Evolutionary conservation across 257 asterid species (phyloP), one percentile per base, ranked within the genome.

Genomic region (Plantago elongata): DNA sequence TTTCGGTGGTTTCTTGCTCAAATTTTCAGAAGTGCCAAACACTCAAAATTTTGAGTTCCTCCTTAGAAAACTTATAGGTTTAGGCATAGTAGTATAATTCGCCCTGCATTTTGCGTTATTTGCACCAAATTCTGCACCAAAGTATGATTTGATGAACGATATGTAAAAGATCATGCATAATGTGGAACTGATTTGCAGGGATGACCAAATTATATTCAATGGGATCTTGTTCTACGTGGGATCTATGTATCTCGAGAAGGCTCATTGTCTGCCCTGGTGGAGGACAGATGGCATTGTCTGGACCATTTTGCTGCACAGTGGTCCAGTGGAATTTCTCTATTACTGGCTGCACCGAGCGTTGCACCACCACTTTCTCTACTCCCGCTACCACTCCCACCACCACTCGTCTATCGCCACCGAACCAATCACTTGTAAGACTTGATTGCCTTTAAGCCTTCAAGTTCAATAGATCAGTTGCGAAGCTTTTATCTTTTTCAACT

Each of bases 371-470:
- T 86, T 66, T 14, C 87, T 91, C 43, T 91, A 91, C 73, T 79
- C 96, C 2, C 89, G 96, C 65, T 88, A 91, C 80, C 98, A 91
- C 45, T 80, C 87, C 51, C 98, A 91, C 72, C 98, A 91, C 77
- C 98, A 91, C 71, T 81, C 98, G 45, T 91, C 98, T 70, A 75
- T 91, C 18, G 98, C 68, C 61, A 91, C 98, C 4, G 96, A 85
- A 69, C 98, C 98, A 50, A 88, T 91, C 15, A 91, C 98, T 9
- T 88, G 98, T 91, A 77, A 70, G 83, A 16, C 3, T 11, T 22
- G 5, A 13, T 52, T 54, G n/a, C 59, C 34, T 15, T n/a, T 22
- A 22, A 22, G 27, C 27, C 27, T 22, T 22, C 27, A 27, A 17
- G 16, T 54, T 54, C 59, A 54, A 18, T 14, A 52, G 10, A 11